Evolutionary conservation across 257 asterid genomes (phyloP), one percentile per base, ranked within the genome.

Genomic region (Nicotiana benthamiana): DNA sequence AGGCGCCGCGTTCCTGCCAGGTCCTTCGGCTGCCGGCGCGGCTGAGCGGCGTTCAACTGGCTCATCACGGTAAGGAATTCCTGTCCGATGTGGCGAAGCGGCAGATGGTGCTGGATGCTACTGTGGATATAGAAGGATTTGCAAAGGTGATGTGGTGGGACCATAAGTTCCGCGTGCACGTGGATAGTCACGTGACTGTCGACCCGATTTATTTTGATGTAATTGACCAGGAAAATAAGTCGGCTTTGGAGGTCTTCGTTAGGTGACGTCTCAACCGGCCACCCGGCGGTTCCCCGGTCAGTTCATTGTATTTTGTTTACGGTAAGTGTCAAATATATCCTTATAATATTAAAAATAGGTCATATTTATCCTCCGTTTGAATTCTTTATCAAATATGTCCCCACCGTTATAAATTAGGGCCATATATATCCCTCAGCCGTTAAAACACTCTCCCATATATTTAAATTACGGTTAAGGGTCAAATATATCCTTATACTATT

Each of bases 121-220:
- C 88, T 57, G 97, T 94, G 86, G 96, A 91, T 8, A 94, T 96
- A 1, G 86, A 81, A 53, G 98, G 99, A 2, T 89, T 84, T 30
- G 99, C 97, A 5, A 91, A 89, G 91, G 94, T 96, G 64, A 27
- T 92, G 86, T 92, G 97, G 97, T 91, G 98, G 99, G 90, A 89
- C 83, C 98, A 96, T 27, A 87, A 74, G 84, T 96, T 93, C 57
- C 89, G 83, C 83, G 97, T 94, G 85, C 92, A 91, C 86, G 98
- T 96, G 89, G 95, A 94, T 74, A 92, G 98, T 86, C 99, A 91
- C 93, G 96, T 96, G 90, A 83, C 87, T 2, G 99, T 96, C 4
- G 99, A 96, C 62, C 97, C 99, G 15, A 87, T 96, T 54, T 89
- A 84, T 22, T 92, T 96, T 40, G 99, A 94, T 79, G 97, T 96